Evolutionary conservation across 805 yeast genomes (phyloP), one percentile per base, ranked within the genome.

Genomic region (Isabelozyma pseudorhagii): DNA sequence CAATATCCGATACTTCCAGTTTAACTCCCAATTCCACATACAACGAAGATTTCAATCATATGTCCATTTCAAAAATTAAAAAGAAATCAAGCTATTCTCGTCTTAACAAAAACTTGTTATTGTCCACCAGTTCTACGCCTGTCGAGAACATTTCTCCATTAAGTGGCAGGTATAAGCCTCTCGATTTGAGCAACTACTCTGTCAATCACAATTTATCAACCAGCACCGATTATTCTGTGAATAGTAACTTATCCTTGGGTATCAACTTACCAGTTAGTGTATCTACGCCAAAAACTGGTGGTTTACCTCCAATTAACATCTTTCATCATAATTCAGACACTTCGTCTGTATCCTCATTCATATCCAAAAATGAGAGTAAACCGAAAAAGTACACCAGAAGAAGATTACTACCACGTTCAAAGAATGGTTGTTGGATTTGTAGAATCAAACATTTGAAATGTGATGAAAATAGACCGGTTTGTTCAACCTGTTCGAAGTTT

Each of bases 371-470:
- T 31, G 36, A 31, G n/a, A 31, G 8, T 3, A 31, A 59, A 44
- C 60, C 66, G 8, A 72, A 71, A 49, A 71, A 71, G 52, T 60
- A 71, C 48, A 73, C 74, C 13, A 59, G 78, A 36, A 62, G 72
- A 49, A 66, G 76, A 48, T 54, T 69, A 21, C 61, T 71, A 49
- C 77, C 76, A 2, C 58, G 78, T 43, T 70, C 76, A 3, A 71
- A 71, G 50, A 67, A 62, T 34, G 79, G 79, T 6, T 74, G 79
- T 51, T 74, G 79, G 79, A 71, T 74, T 47, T 74, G 79, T 52
- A 60, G 79, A 48, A 74, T 74, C 50, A 72, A 72, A 53, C 79
- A 74, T 53, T 63, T 74, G 49, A 74, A 74, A 53, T 74, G 79
- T 55, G 77, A 74, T 51, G 79, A 74, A 50, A 43, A 38, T 10